A percentile compares a stretch with the other conserved stretches of the same genome.
phyloP scores from a whole-genome alignment of 2,329 filamentous ascomycete species.

The Sporothrix brunneoviolacea region DNA sequence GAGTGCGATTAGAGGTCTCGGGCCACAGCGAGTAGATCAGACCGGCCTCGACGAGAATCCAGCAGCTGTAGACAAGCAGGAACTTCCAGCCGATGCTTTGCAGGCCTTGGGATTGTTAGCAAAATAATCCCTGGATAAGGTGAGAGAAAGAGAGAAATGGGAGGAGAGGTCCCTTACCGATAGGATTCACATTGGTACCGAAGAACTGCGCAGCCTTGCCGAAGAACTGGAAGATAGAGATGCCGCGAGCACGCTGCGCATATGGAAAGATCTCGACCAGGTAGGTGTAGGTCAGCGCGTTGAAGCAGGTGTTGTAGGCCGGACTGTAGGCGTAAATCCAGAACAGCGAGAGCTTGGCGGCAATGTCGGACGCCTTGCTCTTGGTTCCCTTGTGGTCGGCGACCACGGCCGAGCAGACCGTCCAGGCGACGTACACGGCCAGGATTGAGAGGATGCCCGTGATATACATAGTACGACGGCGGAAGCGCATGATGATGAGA shows the following conservation, averaged over 20 bases:
- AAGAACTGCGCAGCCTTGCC: constrained; percentile 27
- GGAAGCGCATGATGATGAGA: constrained; percentile 38
- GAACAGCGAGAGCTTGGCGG: constrained; percentile 39
- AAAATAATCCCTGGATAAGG: no score
- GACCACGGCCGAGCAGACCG: constrained; percentile 33
- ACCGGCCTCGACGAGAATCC: constrained; percentile 27
- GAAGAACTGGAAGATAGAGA: constrained; percentile 28
- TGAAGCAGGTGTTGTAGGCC: constrained; percentile 60
- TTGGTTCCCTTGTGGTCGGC: constrained; percentile 18
- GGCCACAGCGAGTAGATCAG: constrained; percentile 28
- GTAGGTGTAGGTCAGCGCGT: constrained; percentile 54
- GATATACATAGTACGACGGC: constrained; percentile 44
- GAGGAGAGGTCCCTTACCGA: constrained; percentile 16
- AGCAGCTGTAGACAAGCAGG: constrained; percentile 27
- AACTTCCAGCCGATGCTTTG: constrained; percentile 26
- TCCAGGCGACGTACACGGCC: constrained; percentile 41
- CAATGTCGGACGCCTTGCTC: constrained; percentile 21
- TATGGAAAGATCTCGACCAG: constrained; percentile 29
- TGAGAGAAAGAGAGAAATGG: background rate
- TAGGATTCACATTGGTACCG: constrained; percentile 27
- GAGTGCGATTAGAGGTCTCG: constrained; percentile 24
- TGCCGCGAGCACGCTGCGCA: constrained; percentile 26
- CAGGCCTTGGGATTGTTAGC: constrained; percentile 14
- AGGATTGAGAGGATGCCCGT: constrained; percentile 45
- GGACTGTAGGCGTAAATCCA: constrained; percentile 56